Conservation (phyloP, 805 yeast species). For the Lachancea nothofagi region DNA sequence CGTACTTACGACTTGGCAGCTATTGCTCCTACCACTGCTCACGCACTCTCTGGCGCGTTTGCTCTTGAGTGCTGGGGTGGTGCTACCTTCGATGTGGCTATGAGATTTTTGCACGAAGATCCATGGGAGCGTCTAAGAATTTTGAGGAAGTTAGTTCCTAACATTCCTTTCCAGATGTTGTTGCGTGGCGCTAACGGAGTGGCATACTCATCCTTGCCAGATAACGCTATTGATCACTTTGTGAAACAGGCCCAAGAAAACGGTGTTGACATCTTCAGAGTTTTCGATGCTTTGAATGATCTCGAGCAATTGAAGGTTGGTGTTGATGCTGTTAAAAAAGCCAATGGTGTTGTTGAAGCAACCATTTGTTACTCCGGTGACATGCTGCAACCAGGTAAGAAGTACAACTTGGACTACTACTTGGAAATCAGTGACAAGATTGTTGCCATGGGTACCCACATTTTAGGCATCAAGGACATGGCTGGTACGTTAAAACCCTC, state of each 20-base stretch:
- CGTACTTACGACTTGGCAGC: slow-evolving; percentile 87
- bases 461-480: slow-evolving; percentile 98
- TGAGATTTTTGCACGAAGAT: slow-evolving; percentile 97
- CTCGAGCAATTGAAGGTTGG: slow-evolving; percentile 96
- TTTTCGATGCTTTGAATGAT: slow-evolving; percentile 95
- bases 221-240: slow-evolving; percentile 96
- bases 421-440: slow-evolving; percentile 73
- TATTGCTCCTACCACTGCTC: slow-evolving; percentile 91
- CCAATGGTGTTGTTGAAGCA: slow-evolving; percentile 98
- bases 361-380: slow-evolving; percentile 99
- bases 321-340: slow-evolving; percentile 94
- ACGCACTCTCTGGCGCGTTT: slow-evolving; percentile 83
- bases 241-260: slow-evolving; percentile 89
- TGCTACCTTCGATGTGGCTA: slow-evolving; percentile 97
- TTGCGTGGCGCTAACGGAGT: slow-evolving; percentile 99
- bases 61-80: slow-evolving; percentile 99
- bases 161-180: slow-evolving; percentile 98
- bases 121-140: slow-evolving; percentile 96
- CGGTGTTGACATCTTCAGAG: slow-evolving; percentile 97
- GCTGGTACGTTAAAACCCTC: slow-evolving; percentile 97
- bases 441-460: slow-evolving; percentile 92
- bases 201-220: slow-evolving; percentile 96
- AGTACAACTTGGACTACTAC: slow-evolving; percentile 90
- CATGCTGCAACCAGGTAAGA: slow-evolving; percentile 93
- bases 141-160: slow-evolving; percentile 87